These are phyloP conservation scores for Spinellus fusiger DNA, from an alignment of 192 early-diverging fungal genomes.

Conservation along the genomic window DNA sequence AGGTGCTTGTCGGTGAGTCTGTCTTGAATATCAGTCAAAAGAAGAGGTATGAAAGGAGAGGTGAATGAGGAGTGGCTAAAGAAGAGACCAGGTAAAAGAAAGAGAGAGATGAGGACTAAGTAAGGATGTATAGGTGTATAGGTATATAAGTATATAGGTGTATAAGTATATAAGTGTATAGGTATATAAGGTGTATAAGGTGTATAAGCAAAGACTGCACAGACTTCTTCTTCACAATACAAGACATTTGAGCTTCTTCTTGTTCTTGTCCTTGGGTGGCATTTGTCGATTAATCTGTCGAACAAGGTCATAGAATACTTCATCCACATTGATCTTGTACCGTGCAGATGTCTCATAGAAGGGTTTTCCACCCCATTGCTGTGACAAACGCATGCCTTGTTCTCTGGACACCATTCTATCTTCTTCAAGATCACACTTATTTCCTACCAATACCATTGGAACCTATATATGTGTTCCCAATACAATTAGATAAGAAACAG, in stretches of 20 bases:
- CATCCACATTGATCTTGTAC: slow-evolving; percentile 80
- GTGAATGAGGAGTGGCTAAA: too few relatives aligned
- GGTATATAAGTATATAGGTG: background rate
- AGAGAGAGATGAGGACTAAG: background rate
- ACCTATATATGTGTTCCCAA: slow-evolving; percentile 79
- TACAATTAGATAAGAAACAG: slow-evolving; percentile 66
- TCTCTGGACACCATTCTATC: slow-evolving; percentile 63
- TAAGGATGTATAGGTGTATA: background rate
- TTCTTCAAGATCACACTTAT: slow-evolving; percentile 82
- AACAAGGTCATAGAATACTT: slow-evolving; percentile 87
- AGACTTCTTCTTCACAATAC: slow-evolving; percentile 4
- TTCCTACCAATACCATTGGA: slow-evolving; percentile 83
- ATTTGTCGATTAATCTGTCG: slow-evolving; percentile 77
- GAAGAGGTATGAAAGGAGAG: background rate
- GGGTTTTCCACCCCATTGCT: slow-evolving; percentile 53
- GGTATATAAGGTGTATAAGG: background rate
- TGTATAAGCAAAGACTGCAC: background rate
- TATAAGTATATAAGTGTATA: slow-evolving; percentile 2
- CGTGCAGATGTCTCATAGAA: slow-evolving; percentile 90
- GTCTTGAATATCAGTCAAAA: background rate
- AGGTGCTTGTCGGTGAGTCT: too few relatives aligned
- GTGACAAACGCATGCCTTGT: slow-evolving; percentile 58
- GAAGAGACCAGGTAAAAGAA: too few relatives aligned
- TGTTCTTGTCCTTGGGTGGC: slow-evolving; percentile 52
- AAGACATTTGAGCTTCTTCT: slow-evolving; percentile 21